A percentile compares a stretch with the other conserved stretches of the same genome.
Conservation (phyloP, 139 green algal genomes). For the Diplosphaera chodatii region DNA sequence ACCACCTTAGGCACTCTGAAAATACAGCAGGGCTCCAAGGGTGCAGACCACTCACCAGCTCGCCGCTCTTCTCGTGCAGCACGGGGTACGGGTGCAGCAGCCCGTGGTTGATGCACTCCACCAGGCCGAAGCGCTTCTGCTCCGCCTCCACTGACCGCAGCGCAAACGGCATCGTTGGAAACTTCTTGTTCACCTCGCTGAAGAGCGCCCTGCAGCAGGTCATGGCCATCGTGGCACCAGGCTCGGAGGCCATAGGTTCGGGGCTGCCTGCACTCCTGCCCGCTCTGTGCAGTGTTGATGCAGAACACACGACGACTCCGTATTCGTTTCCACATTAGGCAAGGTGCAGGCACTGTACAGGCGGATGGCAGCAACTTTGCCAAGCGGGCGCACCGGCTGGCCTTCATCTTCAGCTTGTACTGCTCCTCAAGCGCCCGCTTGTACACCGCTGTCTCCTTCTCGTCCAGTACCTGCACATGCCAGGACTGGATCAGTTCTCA, state of each 20-base stretch:
- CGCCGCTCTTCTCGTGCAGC: conserved; percentile 81
- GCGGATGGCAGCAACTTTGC: no score
- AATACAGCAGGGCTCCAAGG: no score
- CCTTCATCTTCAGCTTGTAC: conserved; percentile 92
- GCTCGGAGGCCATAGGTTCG: no score
- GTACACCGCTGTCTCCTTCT: conserved; percentile 97
- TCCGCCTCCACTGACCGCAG: conserved; percentile 51
- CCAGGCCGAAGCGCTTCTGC: conserved; percentile 62
- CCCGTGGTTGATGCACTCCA: conserved; percentile 91
- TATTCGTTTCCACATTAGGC: no score
- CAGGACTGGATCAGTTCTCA: conserved; percentile 6
- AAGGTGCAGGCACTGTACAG: background rate
- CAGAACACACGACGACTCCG: no score
- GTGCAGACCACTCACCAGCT: conserved; percentile 29
- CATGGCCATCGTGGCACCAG: no score
- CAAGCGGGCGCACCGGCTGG: background rate
- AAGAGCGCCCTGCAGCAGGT: conserved; percentile 2
- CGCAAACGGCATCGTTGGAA: conserved; percentile 90
- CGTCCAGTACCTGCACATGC: conserved; percentile 69
- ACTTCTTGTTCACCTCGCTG: conserved; percentile 75
- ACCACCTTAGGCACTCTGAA: no score
- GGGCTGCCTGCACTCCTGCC: no score
- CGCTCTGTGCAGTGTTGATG: no score
- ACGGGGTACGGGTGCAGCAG: conserved; percentile 95
- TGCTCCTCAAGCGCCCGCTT: conserved; percentile 88